A percentile compares a stretch with the other conserved stretches of the same genome.
phyloP scores from a whole-genome alignment of 768 basidiomycete species.

The Russula vinacea region DNA sequence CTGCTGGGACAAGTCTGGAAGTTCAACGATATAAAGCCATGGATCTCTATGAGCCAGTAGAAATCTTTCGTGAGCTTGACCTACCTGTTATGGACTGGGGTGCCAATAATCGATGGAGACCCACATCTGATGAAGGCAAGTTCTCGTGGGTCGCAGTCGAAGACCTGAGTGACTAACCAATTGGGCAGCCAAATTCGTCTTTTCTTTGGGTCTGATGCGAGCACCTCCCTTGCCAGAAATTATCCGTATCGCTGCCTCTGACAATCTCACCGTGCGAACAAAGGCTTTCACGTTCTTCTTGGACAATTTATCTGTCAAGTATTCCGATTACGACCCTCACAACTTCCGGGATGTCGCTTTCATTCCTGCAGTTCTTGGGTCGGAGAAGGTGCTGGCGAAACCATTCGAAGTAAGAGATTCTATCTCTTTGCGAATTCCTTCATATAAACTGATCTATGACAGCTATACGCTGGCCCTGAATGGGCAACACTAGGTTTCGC shows the following conservation, averaged over 20 bases:
- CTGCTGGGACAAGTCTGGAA: constrained; percentile 36
- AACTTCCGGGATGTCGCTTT: constrained; percentile 61
- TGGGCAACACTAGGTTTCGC: constrained; percentile 78
- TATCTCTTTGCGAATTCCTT: background rate
- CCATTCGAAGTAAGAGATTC: constrained; percentile 55
- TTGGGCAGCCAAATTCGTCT: constrained; percentile 71
- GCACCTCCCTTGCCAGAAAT: constrained; percentile 65
- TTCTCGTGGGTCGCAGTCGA: background rate
- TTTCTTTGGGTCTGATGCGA: constrained; percentile 63
- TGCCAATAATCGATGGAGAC: constrained; percentile 69
- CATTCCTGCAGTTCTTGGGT: constrained; percentile 66
- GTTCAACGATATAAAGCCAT: constrained; percentile 55
- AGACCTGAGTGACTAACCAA: background rate
- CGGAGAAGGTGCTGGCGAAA: constrained; percentile 53
- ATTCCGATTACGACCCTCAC: constrained; percentile 55
- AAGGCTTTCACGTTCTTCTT: constrained; percentile 79
- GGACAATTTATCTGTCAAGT: constrained; percentile 63
- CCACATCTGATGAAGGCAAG: constrained; percentile 81
- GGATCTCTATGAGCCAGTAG: constrained; percentile 82
- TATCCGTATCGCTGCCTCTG: constrained; percentile 63
- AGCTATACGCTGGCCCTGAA: constrained; percentile 69
- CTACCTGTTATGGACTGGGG: constrained; percentile 91
- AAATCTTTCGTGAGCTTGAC: constrained; percentile 64
- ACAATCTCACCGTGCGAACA: constrained; percentile 48
- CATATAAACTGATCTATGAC: constrained; percentile 1